phyloP scores from a whole-genome alignment of 148 eudicot genomes.

The Amaranthus hypochondriacus region DNA sequence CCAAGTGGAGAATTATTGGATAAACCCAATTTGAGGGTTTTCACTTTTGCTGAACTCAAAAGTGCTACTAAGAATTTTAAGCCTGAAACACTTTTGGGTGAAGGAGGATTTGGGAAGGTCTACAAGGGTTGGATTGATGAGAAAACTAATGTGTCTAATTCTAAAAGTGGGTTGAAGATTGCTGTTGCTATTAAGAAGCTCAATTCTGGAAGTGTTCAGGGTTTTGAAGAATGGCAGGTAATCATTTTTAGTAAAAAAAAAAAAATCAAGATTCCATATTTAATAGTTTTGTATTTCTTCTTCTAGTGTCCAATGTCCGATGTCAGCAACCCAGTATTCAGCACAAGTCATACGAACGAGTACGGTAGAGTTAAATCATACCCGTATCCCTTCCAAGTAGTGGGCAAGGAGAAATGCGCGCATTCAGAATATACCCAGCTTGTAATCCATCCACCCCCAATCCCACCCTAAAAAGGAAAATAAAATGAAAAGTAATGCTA shows the following conservation, averaged over 20 bases:
- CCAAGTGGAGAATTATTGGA: constrained; percentile 30
- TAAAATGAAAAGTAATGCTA: too few species aligned
- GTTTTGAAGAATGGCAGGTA: constrained; percentile 74
- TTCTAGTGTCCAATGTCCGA: too few species aligned
- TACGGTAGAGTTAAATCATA: too few species aligned
- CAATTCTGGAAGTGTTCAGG: constrained; percentile 63
- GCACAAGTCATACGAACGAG: too few species aligned
- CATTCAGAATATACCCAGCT: too few species aligned
- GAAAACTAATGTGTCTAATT: constrained; percentile 10
- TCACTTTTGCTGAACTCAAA: constrained; percentile 58
- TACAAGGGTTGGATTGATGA: constrained; percentile 75
- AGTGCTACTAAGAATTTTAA: constrained; percentile 58
- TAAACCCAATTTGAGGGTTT: constrained; percentile 48
- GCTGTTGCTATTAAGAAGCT: constrained; percentile 83
- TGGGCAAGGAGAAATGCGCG: too few species aligned
- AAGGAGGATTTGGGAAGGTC: constrained; percentile 81
- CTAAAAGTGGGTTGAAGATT: constrained; percentile 37
- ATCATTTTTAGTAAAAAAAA: background rate
- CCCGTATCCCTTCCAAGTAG: too few species aligned
- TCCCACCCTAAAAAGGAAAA: too few species aligned
- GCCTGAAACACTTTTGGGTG: constrained; percentile 52
- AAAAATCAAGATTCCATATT: too few species aligned
- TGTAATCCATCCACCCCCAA: too few species aligned
- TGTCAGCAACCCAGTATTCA: too few species aligned
- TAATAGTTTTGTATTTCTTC: too few species aligned